phyloP scores from a whole-genome alignment of 371 early-diverging fungal genomes.

The Mortierella sp. region DNA sequence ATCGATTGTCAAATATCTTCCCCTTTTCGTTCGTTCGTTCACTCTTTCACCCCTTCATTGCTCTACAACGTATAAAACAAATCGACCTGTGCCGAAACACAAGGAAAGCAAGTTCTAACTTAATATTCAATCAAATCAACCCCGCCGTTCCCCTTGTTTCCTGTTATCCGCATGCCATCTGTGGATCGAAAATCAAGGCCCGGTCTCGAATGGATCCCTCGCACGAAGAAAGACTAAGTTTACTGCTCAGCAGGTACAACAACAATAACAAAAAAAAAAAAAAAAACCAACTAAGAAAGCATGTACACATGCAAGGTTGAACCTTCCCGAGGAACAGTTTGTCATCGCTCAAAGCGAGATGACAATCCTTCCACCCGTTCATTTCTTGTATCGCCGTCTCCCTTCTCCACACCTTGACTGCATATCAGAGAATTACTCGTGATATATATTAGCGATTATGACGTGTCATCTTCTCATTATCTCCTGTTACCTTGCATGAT shows the following conservation, averaged over 20 bases:
- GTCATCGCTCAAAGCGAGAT: not conserved
- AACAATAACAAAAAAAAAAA: not conserved
- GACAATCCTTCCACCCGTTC: not conserved
- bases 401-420: not conserved
- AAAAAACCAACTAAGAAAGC: not conserved
- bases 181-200: conserved; percentile 5
- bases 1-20: conserved; percentile 1
- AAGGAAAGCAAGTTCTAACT: not conserved
- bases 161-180: not conserved
- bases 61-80: no score
- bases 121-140: not conserved
- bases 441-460: not conserved
- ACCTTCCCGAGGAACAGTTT: not conserved
- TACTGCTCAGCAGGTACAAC: conserved; percentile 37
- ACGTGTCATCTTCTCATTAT: not conserved
- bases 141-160: not conserved
- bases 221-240: conserved; percentile 31
- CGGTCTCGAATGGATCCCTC: conserved; percentile 32
- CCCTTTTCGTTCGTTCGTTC: not conserved
- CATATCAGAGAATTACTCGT: not conserved
- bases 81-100: not conserved
- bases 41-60: not conserved
- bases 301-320: not conserved
- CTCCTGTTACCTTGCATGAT: not conserved
- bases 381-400: not conserved